Evolutionary conservation across 2,329 filamentous ascomycete species (phyloP), one percentile per base, ranked within the genome.

Genomic region (Coniella lustricola): DNA sequence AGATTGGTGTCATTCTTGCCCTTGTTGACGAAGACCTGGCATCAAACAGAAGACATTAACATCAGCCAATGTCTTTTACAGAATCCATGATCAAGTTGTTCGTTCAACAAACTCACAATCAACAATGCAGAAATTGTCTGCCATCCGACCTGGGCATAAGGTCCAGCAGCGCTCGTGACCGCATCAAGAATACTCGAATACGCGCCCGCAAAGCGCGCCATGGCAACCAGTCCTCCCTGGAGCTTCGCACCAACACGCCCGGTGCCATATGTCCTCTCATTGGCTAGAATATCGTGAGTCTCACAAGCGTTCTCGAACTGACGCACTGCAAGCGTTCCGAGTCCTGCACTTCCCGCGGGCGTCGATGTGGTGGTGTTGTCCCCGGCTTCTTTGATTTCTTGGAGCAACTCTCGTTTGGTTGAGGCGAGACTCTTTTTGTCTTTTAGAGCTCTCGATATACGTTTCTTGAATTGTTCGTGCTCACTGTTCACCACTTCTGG

Each of bases 21-120:
- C 18, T 46, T 46, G 18, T 38, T 46, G 7, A 46, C 44, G 3
- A 46, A 22, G 20, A 46, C 44, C 44, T 46, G 33, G n/a, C n/a
- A n/a, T n/a, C n/a, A n/a, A n/a, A n/a, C n/a, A n/a, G n/a, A n/a
- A n/a, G n/a, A n/a, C n/a, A n/a, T 40, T 4, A 9, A 14, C 10
- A 18, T 22, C 38, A 40, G 13, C 17, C 3, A 14, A 40, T 12
- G 9, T 31, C 13, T 17, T 14, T 5, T 3, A 5, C 20, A 29
- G 7, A 7, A 7, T 2, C 13, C 14, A 7, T 3, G 25, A 13
- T 10, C 3, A 2, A 34, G 13, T n/a, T n/a, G n/a, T n/a, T n/a
- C n/a, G n/a, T n/a, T n/a, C n/a, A n/a, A n/a, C 16, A 21, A 14
- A 46, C 44, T 14, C 14, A 46, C 44, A n/a, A 46, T 46, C n/a